phyloP scores from a whole-genome alignment of 164 flowering plant genomes.

The Stephania yunnanensis region DNA sequence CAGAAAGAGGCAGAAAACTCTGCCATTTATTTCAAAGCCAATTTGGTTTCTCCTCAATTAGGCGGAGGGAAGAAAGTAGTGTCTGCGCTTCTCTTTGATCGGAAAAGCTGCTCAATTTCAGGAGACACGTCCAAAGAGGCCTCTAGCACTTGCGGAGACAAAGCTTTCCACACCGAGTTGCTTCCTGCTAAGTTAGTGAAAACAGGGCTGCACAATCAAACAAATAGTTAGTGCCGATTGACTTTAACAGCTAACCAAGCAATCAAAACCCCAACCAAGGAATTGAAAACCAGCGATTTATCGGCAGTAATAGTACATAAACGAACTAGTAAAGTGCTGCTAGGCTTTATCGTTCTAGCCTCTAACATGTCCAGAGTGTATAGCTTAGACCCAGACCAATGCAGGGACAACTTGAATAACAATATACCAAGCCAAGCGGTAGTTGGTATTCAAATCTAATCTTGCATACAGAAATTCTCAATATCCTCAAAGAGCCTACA shows the following conservation, averaged over 20 bases:
- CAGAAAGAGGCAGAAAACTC: not conserved
- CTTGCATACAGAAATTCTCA: too few relatives aligned
- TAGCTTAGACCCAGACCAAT: too few relatives aligned
- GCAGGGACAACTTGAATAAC: too few relatives aligned
- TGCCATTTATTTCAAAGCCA: not conserved
- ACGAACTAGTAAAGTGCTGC: not conserved
- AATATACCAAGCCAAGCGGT: too few relatives aligned
- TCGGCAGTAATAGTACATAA: not conserved
- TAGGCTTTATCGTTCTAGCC: not conserved
- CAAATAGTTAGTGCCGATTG: not conserved
- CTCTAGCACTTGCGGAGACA: conserved; percentile 61
- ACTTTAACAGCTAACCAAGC: not conserved
- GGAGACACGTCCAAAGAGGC: conserved; percentile 58
- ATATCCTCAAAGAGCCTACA: too few relatives aligned
- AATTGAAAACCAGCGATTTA: not conserved
- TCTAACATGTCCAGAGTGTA: not conserved
- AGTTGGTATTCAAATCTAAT: too few relatives aligned
- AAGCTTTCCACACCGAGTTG: conserved; percentile 60
- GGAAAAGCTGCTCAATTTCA: conserved; percentile 51
- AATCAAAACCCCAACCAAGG: not conserved
- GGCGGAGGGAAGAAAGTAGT: conserved; percentile 70
- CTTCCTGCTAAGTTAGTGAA: conserved; percentile 75
- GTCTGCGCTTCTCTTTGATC: conserved; percentile 49
- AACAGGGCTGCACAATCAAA: conserved; percentile 43
- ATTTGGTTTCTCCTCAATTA: conserved; percentile 22